A percentile compares a stretch with the other conserved stretches of the same genome.
Conservation (phyloP, 208 protist species). For the Trypanosomatidae sp. region DNA sequence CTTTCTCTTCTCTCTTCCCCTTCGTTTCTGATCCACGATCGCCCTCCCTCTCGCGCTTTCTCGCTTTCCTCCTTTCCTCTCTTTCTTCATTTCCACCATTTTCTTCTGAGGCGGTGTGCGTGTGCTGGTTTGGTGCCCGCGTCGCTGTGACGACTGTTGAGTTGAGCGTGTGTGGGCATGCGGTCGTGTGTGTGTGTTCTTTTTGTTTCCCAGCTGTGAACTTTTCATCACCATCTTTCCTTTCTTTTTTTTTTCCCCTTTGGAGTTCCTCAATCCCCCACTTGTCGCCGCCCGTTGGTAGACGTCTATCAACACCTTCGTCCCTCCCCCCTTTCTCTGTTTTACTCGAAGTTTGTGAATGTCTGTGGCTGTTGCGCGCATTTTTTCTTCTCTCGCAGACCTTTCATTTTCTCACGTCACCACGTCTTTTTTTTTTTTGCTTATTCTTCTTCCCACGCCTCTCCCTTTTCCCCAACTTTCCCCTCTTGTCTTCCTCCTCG, state of each 20-base stretch:
- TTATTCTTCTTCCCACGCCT: constrained; percentile 4
- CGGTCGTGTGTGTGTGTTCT: background rate
- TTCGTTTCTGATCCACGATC: background rate
- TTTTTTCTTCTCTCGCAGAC: background rate
- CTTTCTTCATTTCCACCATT: too few relatives aligned
- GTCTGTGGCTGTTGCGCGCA: background rate
- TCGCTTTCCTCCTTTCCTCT: background rate
- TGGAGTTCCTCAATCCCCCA: background rate
- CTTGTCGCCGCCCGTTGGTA: background rate
- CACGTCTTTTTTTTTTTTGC: constrained; percentile 12
- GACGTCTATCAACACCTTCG: background rate
- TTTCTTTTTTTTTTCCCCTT: background rate
- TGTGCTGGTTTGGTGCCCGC: background rate
- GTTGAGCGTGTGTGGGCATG: background rate
- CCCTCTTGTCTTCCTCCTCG: background rate
- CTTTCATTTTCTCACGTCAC: constrained; percentile 7
- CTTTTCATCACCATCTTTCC: background rate
- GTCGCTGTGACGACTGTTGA: background rate
- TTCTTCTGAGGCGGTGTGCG: background rate
- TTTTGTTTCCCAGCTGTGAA: background rate
- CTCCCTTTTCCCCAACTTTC: background rate
- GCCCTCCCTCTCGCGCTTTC: background rate
- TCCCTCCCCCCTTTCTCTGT: background rate
- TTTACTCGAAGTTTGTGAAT: background rate
- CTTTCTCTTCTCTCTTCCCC: background rate